Evolutionary conservation across 2,329 filamentous ascomycete genomes (phyloP), one percentile per base, ranked within the genome.

Genomic region (Ophiostoma quercus): DNA sequence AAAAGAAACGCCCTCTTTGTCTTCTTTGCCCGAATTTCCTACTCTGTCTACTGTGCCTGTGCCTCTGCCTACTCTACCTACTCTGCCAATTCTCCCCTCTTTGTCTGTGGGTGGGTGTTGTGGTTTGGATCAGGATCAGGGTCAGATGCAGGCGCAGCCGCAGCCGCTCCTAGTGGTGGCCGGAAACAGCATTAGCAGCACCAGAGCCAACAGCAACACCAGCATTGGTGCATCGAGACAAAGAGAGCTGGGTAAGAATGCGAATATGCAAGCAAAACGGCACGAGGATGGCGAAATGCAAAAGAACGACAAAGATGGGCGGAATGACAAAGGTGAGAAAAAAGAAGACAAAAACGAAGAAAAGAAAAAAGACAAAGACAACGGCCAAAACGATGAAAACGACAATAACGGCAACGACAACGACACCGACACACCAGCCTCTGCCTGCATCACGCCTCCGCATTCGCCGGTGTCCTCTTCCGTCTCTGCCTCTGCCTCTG

Each of bases 261-360:
- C 2, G 60, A 34, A 62, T 57, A 70, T 74, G 71, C 74, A 76
- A 71, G 74, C 75, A 68, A 63, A 25, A 32, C 25, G 12, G 22
- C 8, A 37, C 12, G 4, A 37, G 14, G 51, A 22, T 57, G 51
- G 22, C 22, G 51, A 62, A 62, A 25, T 1, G 39, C 8, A 37
- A 8, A 32, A 29, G n/a, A 65, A 37, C 4, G 19, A 37, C 19
- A 22, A 37, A 22, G 16, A 39, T 34, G 34, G 34, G 34, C 34
- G 5, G 12, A 2, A 2, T 25, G 32, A 65, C 41, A n/a, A 25
- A 57, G 65, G 66, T 2, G 19, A 34, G 1, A 37, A 60, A 9
- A 66, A 60, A 39, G 32, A 8, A 16, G 8, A 63, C n/a, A 12
- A 37, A 22, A 22, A 22, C 29, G 51, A 4, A 22, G 11, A 4